Evolutionary conservation across 495 filamentous ascomycete species (phyloP).

Genomic region (Apodospora peruviana): DNA sequence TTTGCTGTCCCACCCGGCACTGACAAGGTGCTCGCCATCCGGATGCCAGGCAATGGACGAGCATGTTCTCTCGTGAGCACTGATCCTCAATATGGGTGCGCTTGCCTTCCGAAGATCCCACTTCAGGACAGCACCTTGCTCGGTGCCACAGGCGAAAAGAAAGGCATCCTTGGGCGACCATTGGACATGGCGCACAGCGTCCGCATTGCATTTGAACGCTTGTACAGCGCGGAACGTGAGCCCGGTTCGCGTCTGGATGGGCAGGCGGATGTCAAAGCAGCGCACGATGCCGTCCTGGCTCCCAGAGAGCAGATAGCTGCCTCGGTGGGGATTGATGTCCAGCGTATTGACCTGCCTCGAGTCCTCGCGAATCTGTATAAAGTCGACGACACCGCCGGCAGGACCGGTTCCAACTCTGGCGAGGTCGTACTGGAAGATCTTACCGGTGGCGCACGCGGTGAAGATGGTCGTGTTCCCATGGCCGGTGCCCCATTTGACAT

Average conservation of each 20-base stretch:
- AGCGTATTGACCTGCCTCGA: constrained; percentile 86
- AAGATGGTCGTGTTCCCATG: constrained; percentile 54
- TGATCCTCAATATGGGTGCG: constrained; percentile 59
- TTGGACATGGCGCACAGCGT: constrained; percentile 78
- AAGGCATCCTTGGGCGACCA: constrained; percentile 84
- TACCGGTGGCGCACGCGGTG: constrained; percentile 80
- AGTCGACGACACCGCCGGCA: constrained; percentile 51
- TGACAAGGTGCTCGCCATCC: constrained; percentile 84
- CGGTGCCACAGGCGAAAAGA: constrained; percentile 84
- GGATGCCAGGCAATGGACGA: constrained; percentile 91
- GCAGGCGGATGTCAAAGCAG: constrained; percentile 45
- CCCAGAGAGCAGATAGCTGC: constrained; percentile 74
- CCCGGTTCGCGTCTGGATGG: constrained; percentile 32
- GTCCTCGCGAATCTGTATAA: constrained; percentile 70
- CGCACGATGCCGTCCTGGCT: constrained; percentile 90
- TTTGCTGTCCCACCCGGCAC: constrained; percentile 73
- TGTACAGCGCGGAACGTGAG: constrained; percentile 37
- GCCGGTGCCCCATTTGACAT: constrained; percentile 74
- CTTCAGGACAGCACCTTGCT: constrained; percentile 66
- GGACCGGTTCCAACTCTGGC: constrained; percentile 41
- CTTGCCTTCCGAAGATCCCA: constrained; percentile 47
- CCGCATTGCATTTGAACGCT: constrained; percentile 51
- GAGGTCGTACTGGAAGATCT: constrained; percentile 82
- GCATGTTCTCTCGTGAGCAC: constrained; percentile 74
- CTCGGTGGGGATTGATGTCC: constrained; percentile 79